phyloP scores from a whole-genome alignment of 2,329 filamentous ascomycete genomes.

The Hypoxylon sp. region DNA sequence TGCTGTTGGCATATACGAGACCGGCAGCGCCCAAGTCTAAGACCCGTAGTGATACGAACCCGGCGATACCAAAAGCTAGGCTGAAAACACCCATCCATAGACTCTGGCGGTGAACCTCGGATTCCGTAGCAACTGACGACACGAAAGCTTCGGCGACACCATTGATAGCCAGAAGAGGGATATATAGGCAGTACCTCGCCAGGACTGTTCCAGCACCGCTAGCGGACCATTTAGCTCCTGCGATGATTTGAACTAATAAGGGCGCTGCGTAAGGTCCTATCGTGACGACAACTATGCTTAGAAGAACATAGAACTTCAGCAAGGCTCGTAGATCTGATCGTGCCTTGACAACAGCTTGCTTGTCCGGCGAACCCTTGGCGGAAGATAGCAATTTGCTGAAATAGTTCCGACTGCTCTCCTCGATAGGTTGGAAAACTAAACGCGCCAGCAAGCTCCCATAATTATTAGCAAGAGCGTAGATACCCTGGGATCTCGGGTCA shows the following conservation, averaged over 20 bases:
- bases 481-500: conserved; percentile 84
- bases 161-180: conserved; percentile 92
- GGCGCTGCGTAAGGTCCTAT: conserved; percentile 84
- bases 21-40: conserved; percentile 81
- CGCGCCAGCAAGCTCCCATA: conserved; percentile 92
- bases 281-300: conserved; percentile 77
- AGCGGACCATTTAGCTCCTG: conserved; percentile 81
- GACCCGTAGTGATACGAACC: conserved; percentile 81
- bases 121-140: conserved; percentile 82
- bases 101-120: conserved; percentile 82
- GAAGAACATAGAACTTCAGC: conserved; percentile 79
- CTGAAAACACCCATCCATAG: conserved; percentile 89
- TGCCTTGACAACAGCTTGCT: conserved; percentile 58
- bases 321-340: conserved; percentile 72
- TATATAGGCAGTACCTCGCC: conserved; percentile 89
- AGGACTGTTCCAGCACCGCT: conserved; percentile 82
- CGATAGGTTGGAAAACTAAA: conserved; percentile 92
- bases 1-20: conserved; percentile 86
- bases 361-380: conserved; percentile 36
- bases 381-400: conserved; percentile 82
- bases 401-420: conserved; percentile 91
- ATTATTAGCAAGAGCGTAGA: conserved; percentile 94
- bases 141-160: conserved; percentile 95
- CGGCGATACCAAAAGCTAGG: conserved; percentile 78
- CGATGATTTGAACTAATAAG: conserved; percentile 79